Conservation (phyloP, 2,329 filamentous ascomycete genomes). For the Hirsutella thompsonii region DNA sequence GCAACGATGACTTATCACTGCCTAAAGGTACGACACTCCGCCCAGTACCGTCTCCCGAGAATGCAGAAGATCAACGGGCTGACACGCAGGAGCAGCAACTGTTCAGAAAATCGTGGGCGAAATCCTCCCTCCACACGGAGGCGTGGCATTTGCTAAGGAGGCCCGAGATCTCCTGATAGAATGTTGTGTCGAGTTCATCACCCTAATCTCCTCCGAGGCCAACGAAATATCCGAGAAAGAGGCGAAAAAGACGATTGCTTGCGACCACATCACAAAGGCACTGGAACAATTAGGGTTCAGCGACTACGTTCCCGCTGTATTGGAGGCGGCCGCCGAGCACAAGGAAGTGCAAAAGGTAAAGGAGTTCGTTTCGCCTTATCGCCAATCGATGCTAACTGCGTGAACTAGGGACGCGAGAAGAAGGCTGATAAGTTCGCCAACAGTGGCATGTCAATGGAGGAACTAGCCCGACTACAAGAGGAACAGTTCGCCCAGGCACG, state of each 20-base stretch:
- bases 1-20: slow-evolving; percentile 49
- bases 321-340: slow-evolving; percentile 79
- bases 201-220: slow-evolving; percentile 92
- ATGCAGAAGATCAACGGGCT: slow-evolving; percentile 13
- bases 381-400: neutral
- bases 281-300: slow-evolving; percentile 84
- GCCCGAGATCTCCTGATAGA: slow-evolving; percentile 92
- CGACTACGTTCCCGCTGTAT: slow-evolving; percentile 80
- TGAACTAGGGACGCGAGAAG: slow-evolving; percentile 71
- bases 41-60: too few species aligned
- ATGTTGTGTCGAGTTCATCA: slow-evolving; percentile 98
- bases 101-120: slow-evolving; percentile 86
- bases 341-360: slow-evolving; percentile 82
- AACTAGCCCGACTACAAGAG: slow-evolving; percentile 78
- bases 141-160: slow-evolving; percentile 86
- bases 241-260: slow-evolving; percentile 97
- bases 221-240: slow-evolving; percentile 99
- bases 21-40: slow-evolving; percentile 40
- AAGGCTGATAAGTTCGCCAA: slow-evolving; percentile 96
- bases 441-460: slow-evolving; percentile 82
- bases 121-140: slow-evolving; percentile 64
- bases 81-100: slow-evolving; percentile 36
- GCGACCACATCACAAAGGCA: slow-evolving; percentile 93
- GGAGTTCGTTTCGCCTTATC: neutral
- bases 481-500: slow-evolving; percentile 75